These are phyloP conservation scores for Pyrus betulifolia DNA, from an alignment of 306 rosid genomes.

Conservation along the genomic window DNA sequence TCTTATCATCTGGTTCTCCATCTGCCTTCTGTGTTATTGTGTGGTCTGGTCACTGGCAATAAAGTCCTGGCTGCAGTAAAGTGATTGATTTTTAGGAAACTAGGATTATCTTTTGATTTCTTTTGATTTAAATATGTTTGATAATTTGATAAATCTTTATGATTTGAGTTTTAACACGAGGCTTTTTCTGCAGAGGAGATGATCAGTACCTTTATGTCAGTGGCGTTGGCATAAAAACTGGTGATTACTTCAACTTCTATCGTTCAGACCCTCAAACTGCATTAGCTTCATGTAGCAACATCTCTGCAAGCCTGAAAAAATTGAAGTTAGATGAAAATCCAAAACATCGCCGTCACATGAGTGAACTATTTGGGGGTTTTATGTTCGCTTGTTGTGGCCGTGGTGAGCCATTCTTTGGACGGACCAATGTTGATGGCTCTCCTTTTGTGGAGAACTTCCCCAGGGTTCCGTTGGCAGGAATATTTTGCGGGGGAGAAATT, in stretches of 20 bases:
- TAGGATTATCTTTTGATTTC: not conserved
- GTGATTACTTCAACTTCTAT: slow-evolving; percentile 67
- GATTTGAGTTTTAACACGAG: not conserved
- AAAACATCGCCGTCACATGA: not conserved
- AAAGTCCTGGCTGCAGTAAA: too few species aligned
- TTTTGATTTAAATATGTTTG: not conserved
- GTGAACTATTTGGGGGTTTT: slow-evolving; percentile 57
- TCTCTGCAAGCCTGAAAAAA: slow-evolving; percentile 35
- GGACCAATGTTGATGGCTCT: slow-evolving; percentile 44
- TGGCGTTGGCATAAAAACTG: slow-evolving; percentile 59
- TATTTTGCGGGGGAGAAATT: slow-evolving; percentile 67
- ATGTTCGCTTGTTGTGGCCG: slow-evolving; percentile 64
- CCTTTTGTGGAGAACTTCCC: slow-evolving; percentile 54
- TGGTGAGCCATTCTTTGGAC: slow-evolving; percentile 48
- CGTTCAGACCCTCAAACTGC: slow-evolving; percentile 50
- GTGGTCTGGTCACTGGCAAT: too few species aligned
- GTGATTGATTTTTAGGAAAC: not conserved
- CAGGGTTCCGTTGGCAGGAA: slow-evolving; percentile 53
- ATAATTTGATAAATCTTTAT: not conserved
- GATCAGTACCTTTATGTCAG: slow-evolving; percentile 59
- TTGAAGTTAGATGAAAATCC: slow-evolving; percentile 26
- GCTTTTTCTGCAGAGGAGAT: slow-evolving; percentile 48
- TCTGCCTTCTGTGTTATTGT: not conserved
- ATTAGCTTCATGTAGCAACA: slow-evolving; percentile 25
- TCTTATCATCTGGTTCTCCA: not conserved